Conservation (phyloP, 1,284 basidiomycete genomes). For the Trametes pubescens region DNA sequence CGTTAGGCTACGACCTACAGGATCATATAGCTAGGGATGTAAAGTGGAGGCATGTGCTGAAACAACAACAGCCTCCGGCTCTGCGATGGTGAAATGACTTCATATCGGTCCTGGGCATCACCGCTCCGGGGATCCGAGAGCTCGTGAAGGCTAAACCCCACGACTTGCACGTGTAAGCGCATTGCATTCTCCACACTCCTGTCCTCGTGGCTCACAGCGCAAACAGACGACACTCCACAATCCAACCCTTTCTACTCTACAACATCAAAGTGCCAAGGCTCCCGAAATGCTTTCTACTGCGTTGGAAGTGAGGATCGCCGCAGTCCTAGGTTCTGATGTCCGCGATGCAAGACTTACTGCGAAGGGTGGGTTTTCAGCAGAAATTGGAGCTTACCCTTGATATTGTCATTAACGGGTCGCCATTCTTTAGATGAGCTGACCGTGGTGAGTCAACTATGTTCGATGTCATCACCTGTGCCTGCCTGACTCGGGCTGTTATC, state of each 20-base stretch:
- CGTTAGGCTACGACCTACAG: no score
- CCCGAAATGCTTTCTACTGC: constrained; percentile 9
- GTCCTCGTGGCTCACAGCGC: constrained; percentile 1
- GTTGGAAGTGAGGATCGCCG: not conserved
- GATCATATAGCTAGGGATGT: no score
- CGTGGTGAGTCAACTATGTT: constrained; percentile 28
- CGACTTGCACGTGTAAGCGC: constrained; percentile 10
- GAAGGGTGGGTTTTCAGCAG: constrained; percentile 9
- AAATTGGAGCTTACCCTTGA: not conserved
- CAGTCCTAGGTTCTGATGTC: constrained; percentile 14
- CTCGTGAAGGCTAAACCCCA: constrained; percentile 1
- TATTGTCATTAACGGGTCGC: not conserved
- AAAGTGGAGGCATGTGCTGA: no score
- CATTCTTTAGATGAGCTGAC: constrained; percentile 23
- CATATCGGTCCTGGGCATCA: constrained; percentile 9
- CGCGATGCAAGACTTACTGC: constrained; percentile 6
- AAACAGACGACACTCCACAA: not conserved
- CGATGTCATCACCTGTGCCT: not conserved
- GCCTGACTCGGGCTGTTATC: not conserved
- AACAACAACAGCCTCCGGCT: not conserved
- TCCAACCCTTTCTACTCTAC: not conserved
- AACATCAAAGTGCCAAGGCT: not conserved
- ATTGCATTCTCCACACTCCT: not conserved
- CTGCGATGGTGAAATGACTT: constrained; percentile 3
- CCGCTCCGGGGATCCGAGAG: constrained; percentile 18